Base-by-base conservation (phyloP, 768 basidiomycete genomes). In the Pholiota microspora region DNA sequence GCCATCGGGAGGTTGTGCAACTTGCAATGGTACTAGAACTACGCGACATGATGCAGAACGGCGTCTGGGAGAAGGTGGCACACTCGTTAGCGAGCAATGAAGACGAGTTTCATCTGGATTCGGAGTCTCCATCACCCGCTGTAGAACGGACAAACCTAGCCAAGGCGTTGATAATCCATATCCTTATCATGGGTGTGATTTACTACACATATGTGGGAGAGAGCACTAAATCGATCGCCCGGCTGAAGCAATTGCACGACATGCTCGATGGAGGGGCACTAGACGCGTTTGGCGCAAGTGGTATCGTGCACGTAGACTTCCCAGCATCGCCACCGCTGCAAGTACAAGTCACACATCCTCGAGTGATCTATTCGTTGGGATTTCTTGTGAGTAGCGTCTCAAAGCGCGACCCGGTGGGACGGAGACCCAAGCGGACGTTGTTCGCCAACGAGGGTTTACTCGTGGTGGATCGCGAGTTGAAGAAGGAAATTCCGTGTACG, bases 321-420 rank as follows among this genome's bases (percentile, higher is more conserved):
- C 57, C 74, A 0, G 51, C 68, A 4, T 68, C 75, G 3, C 73
- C 74, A 12, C 74, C 84, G 2, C 69, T 90, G 0, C 67, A 72
- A 42, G 62, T 90, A 4, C 81, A 81, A 36, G 76, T 78, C 2
- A 89, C 88, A 6, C 88, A 89, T 59, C 88, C 89, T 0, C 79
- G 84, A 4, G 67, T 86, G 2, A 60, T 91, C 0, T 85, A 83
- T 58, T 66, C 81, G 10, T 73, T 91, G 4, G 84, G 82, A 0
- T 91, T 86, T 64, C 78, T 91, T 4, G 71, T 89, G 35, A 86
- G 83, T 59, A 78, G 80, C 4, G 72, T 81, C 1, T 80, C 86
- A 0, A 89, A 89, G 61, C 80, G 87, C 12, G 89, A 92, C 62
- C 79, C 85, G 0, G 81, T 86, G 0, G 91, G 89, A 35, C 76